Base-by-base conservation (phyloP, 306 rosid genomes). In the Acacia confusa region DNA sequence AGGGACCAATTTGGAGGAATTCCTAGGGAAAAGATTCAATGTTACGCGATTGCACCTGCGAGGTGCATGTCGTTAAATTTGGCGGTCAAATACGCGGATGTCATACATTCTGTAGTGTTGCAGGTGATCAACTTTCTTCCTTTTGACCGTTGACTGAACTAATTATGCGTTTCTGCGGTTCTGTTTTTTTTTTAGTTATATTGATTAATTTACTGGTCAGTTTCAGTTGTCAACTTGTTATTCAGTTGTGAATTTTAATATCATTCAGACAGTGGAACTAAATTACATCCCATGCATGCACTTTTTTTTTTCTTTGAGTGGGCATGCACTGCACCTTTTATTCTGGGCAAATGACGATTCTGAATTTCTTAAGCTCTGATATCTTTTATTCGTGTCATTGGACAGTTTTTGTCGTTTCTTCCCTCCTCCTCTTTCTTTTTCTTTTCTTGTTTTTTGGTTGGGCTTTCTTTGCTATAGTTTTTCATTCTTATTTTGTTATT, bases 81-180 rank as follows among this genome's bases (percentile, higher is more conserved):
- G 88, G 99, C 99, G 1, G 99, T 95, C 41, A 92, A 93, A 84
- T 95, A 95, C 72, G 98, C 98, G n/a, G 92, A 95, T 83, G 90
- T 93, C 24, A 87, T 95, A 16, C 85, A 92, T 34, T 95, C 99
- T 1, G 63, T 95, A 12, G 85, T 95, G 6, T 77, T 95, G 89
- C 99, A 95, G 98, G 98, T 86, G 74, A 43, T 38, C 20, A n/a
- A 4, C 24, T 80, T 58, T 34, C 17, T 30, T 22, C n/a, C 30
- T 16, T 45, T 65, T 78, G 36, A 65, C 45, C 6, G 27, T 64
- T 24, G 11, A 60, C 17, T 75, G 19, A 10, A 0, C 32, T 66
- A 12, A 47, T 47, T 14, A 11, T 58, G 52, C 3, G 38, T 17
- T 43, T 67, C 25, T 13, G 20, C 44, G 19, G 20, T 10, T 38